Percentiles rank a stretch among this genome's conserved stretches.
phyloP scores from a whole-genome alignment of 176 grass and related monocot species.

The Zea luxurians region DNA sequence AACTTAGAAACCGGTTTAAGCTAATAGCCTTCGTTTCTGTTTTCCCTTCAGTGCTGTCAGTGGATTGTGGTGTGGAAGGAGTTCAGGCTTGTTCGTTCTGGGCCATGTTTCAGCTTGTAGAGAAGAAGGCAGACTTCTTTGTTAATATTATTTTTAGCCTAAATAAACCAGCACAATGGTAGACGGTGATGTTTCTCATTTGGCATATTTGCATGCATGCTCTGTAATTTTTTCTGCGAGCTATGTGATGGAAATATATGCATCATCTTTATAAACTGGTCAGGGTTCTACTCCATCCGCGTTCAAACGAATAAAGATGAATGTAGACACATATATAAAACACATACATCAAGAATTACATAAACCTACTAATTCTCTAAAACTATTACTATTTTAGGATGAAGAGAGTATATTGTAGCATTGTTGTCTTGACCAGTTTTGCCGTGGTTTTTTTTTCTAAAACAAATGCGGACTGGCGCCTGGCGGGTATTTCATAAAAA shows the following conservation, averaged over 20 bases:
- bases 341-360: no score
- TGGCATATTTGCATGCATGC: conserved; percentile 36
- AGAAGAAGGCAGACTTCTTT: conserved; percentile 30
- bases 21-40: background rate
- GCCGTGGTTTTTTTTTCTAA: background rate
- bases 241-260: conserved; percentile 30
- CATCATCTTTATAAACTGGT: background rate
- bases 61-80: conserved; percentile 6
- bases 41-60: conserved; percentile 29
- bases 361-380: no score
- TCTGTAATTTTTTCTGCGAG: conserved; percentile 33
- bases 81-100: background rate
- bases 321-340: no score
- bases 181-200: background rate
- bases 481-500: background rate
- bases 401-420: background rate
- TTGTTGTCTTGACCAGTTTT: background rate
- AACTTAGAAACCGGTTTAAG: background rate
- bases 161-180: conserved; percentile 36
- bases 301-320: background rate
- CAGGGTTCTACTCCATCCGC: background rate
- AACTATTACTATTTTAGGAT: no score
- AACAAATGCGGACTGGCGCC: background rate
- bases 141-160: conserved; percentile 36
- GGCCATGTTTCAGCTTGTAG: conserved; percentile 11